These are phyloP conservation scores for Fusarium burgessii DNA, from an alignment of 2,329 filamentous ascomycete genomes.

Conservation along the genomic window DNA sequence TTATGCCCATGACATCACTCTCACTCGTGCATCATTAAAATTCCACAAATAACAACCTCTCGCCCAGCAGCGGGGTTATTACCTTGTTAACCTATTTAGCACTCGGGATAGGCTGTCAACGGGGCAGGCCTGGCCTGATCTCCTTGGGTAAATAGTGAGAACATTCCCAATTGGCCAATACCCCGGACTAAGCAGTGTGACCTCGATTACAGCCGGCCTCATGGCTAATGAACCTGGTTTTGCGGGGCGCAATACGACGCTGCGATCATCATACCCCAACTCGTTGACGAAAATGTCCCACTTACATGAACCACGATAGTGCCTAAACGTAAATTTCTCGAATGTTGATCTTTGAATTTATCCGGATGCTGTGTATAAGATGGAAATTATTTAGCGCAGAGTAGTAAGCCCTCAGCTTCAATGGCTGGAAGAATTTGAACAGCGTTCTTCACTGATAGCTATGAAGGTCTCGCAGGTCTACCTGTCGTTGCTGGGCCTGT, in stretches of 20 bases:
- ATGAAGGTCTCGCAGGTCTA: conserved; percentile 16
- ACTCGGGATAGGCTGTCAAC: neutral
- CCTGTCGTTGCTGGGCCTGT: conserved; percentile 16
- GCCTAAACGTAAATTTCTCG: conserved; percentile 19
- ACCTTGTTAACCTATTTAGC: neutral
- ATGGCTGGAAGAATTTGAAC: conserved; percentile 1
- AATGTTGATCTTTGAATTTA: conserved; percentile 8
- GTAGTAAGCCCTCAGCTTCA: neutral
- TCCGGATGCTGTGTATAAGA: conserved; percentile 19
- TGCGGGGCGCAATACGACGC: conserved; percentile 16
- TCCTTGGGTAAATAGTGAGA: neutral
- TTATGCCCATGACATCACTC: neutral
- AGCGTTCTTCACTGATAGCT: neutral
- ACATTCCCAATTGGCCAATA: neutral
- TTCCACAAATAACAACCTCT: neutral
- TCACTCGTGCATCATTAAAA: neutral
- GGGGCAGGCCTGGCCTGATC: conserved; percentile 11
- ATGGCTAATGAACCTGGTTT: conserved; percentile 32
- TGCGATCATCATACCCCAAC: conserved; percentile 23
- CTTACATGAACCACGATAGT: conserved; percentile 13
- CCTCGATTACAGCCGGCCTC: conserved; percentile 13
- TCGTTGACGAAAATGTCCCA: conserved; percentile 5
- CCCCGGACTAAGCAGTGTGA: neutral
- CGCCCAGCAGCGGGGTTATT: conserved; percentile 5
- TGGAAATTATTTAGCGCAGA: neutral